Conservation (phyloP, 352 stramenopile genomes). For the Pythium scleroteichum region DNA sequence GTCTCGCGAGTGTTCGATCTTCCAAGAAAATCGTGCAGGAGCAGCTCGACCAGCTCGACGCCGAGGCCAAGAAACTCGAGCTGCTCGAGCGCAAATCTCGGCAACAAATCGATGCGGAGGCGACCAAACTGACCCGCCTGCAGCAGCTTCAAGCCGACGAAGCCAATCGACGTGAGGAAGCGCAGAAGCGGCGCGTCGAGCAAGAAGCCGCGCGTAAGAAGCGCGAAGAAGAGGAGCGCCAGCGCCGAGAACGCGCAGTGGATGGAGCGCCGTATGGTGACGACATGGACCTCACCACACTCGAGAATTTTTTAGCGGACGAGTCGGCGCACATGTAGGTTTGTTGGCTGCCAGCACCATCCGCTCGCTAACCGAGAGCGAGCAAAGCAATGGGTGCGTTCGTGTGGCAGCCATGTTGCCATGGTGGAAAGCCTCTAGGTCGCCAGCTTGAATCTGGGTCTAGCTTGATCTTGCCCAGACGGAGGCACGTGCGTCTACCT, state of each 20-base stretch:
- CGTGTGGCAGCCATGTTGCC: no score
- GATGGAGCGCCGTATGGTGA: slow-evolving; percentile 31
- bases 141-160: slow-evolving; percentile 64
- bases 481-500: no score
- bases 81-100: slow-evolving; percentile 20
- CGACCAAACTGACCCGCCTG: slow-evolving; percentile 52
- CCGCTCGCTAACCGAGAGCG: slow-evolving; percentile 1
- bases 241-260: slow-evolving; percentile 43
- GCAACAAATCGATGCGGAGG: slow-evolving; percentile 22
- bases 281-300: slow-evolving; percentile 49
- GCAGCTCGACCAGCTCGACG: slow-evolving; percentile 38
- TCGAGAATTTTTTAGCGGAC: slow-evolving; percentile 61
- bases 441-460: no score
- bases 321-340: slow-evolving; percentile 53
- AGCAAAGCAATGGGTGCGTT: not conserved
- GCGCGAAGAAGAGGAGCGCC: slow-evolving; percentile 34
- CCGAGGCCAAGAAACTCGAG: slow-evolving; percentile 26
- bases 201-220: slow-evolving; percentile 28
- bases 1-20: slow-evolving; percentile 49
- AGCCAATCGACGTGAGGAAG: slow-evolving; percentile 32
- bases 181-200: slow-evolving; percentile 26
- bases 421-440: no score
- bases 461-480: no score
- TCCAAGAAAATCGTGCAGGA: slow-evolving; percentile 43
- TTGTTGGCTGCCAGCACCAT: slow-evolving; percentile 29